A percentile compares a stretch with the other conserved stretches of the same genome.
Evolutionary conservation across 306 rosid species (phyloP).

Genomic region (Medicago ruthenica): DNA sequence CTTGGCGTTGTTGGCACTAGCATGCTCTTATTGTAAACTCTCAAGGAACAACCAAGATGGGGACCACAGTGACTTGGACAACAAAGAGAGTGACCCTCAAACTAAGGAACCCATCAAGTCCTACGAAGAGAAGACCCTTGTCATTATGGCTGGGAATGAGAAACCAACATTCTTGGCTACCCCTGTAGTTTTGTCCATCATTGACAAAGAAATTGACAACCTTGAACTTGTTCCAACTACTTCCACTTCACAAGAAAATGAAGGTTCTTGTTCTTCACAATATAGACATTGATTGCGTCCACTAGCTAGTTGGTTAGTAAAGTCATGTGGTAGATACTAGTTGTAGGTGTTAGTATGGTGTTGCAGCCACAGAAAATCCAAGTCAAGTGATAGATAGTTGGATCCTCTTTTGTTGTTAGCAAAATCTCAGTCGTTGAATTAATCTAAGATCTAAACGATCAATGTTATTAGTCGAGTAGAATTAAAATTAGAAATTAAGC

Average conservation of each 20-base stretch:
- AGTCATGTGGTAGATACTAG: neutral
- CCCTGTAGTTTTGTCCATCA: conserved; percentile 40
- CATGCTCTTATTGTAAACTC: conserved; percentile 66
- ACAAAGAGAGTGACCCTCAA: conserved; percentile 42
- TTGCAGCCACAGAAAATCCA: no score
- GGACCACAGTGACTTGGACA: conserved; percentile 44
- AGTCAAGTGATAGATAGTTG: neutral
- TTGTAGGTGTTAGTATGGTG: neutral
- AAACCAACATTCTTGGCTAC: conserved; percentile 75
- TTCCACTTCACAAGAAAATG: conserved; percentile 23
- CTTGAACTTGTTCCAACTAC: conserved; percentile 13
- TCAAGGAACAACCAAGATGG: conserved; percentile 33
- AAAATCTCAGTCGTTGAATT: neutral
- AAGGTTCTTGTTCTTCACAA: conserved; percentile 26
- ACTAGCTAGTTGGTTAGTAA: conserved; percentile 5
- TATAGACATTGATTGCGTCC: conserved; percentile 22
- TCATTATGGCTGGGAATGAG: conserved; percentile 83
- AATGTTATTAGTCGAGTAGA: neutral
- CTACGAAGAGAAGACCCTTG: conserved; percentile 67
- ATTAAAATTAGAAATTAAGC: neutral
- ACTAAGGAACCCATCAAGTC: conserved; percentile 36
- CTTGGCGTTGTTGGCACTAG: conserved; percentile 64
- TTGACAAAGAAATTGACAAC: conserved; percentile 6
- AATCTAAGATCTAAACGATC: neutral
- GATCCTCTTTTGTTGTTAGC: neutral